Base-by-base conservation (phyloP, 768 basidiomycete genomes). In the Tricholoma matsutake region DNA sequence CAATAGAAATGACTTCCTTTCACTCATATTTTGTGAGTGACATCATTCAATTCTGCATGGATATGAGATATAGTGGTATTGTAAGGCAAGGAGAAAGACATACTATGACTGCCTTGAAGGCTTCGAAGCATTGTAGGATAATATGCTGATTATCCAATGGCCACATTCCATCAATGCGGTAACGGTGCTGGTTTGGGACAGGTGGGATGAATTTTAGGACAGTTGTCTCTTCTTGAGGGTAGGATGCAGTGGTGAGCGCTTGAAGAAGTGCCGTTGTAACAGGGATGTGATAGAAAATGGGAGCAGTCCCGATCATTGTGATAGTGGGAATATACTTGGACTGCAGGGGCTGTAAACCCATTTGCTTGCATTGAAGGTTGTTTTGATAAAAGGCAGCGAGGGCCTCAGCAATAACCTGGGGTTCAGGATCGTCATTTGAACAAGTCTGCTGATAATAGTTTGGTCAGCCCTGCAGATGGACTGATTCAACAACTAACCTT, bases 371-470 rank as follows among this genome's bases (percentile, higher is more conserved):
- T 22, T 51, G 56, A 22, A 45, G 37, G 60, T 72, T 71, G 64
- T 71, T 75, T 45, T 67, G 64, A 56, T 65, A 61, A 63, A 68
- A 74, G 25, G 73, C 73, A 11, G 75, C 74, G 52, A 77, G 69
- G 5, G 73, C 71, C 35, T 64, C 63, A 11, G 72, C 75, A 28
- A 76, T 67, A 32, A 77, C 62, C 56, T 69, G 70, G 11, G 75
- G 65, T 54, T 75, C 73, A 18, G 70, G 70, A 58, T 74, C 65
- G 10, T 31, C 60, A 14, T 3, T 53, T 20, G 58, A 57, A 20
- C 53, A 20, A 25, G 32, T 11, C 16, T 29, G 45, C 55, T 62
- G 56, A 20, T 28, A n/a, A n/a, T 45, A 14, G 28, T 31, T 29
- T 31, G 49, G 54, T 41, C 25, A 39, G 20, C 25, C 16, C 31